Base-by-base conservation (phyloP, 2,329 filamentous ascomycete species). In the Botrytis squamosa region DNA sequence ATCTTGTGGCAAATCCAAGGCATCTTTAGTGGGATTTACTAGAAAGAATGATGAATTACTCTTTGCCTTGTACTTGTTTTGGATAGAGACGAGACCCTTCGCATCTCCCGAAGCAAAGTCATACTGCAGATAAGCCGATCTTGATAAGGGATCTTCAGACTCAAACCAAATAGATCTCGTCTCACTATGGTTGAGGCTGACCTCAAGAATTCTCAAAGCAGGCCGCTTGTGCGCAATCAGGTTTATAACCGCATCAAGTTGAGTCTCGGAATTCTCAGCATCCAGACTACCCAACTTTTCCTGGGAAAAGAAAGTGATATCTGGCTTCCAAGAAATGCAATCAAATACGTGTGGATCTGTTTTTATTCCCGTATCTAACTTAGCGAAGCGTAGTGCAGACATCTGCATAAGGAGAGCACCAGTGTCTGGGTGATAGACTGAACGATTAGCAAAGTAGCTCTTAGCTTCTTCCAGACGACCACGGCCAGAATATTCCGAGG, bases 181-280 rank as follows among this genome's bases (percentile, higher is more conserved):
- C 40, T 81, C 80, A 1, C 9, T 62, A 4, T 70, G 14, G 55
- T 76, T 75, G 12, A 82, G 5, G 33, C 59, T 64, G n/a, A 83
- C 55, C 70, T 84, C 82, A 0, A 84, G 62, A 18, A 84, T 79
- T 1, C 74, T 79, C 3, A 82, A 76, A 2, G 65, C 57, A 2
- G 83, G 83, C 36, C 78, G 82, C 72, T 81, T 82, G 74, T 84
- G 81, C 0, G 79, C 81, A 0, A 83, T 71, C 0, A 83, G 73
- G 66, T 84, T 80, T 9, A 85, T 70, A 2, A 82, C 74, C 72
- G 55, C 73, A 40, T 55, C 70, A 25, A 70, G 25, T 20, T 36
- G 69, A 33, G 42, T 60, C 40, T 55, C 40, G 9, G 69, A 52
- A 46, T 68, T 42, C n/a, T 59, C 29, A 63, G 6, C n/a, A 18